These are phyloP conservation scores for Grifola frondosa DNA, from an alignment of 1,284 basidiomycete genomes.

Conservation along the genomic window DNA sequence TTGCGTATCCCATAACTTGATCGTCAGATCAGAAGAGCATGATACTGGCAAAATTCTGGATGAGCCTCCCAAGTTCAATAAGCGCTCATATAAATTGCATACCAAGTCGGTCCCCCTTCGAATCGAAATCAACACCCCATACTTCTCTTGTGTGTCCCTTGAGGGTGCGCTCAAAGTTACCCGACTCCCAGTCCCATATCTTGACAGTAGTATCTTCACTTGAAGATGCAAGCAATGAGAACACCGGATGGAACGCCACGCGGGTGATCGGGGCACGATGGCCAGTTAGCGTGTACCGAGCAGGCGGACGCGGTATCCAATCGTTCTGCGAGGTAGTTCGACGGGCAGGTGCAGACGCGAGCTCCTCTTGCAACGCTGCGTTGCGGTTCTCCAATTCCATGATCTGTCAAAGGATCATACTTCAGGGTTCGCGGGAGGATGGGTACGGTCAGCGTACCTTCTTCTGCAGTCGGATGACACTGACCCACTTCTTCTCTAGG, in stretches of 20 bases:
- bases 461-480: slow-evolving; percentile 74
- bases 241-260: slow-evolving; percentile 71
- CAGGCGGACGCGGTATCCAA: slow-evolving; percentile 61
- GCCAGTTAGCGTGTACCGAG: slow-evolving; percentile 59
- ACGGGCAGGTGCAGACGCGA: slow-evolving; percentile 43
- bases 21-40: slow-evolving; percentile 70
- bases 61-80: slow-evolving; percentile 2
- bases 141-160: slow-evolving; percentile 77
- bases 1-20: slow-evolving; percentile 77
- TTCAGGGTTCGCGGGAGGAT: not conserved
- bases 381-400: slow-evolving; percentile 70
- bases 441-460: slow-evolving; percentile 45
- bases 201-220: slow-evolving; percentile 72
- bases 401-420: slow-evolving; percentile 43
- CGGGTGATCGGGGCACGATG: slow-evolving; percentile 62
- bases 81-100: slow-evolving; percentile 54
- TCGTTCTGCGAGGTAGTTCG: slow-evolving; percentile 44
- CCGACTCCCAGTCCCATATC: slow-evolving; percentile 81
- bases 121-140: slow-evolving; percentile 69
- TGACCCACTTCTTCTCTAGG: slow-evolving; percentile 79
- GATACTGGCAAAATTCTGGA: slow-evolving; percentile 43
- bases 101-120: slow-evolving; percentile 62
- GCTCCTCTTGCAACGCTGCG: slow-evolving; percentile 60
- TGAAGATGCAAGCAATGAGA: slow-evolving; percentile 62
- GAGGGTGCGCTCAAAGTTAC: slow-evolving; percentile 71